These are phyloP conservation scores for Rhodotorula graminis DNA, from an alignment of 768 basidiomycete genomes.

Conservation along the genomic window DNA sequence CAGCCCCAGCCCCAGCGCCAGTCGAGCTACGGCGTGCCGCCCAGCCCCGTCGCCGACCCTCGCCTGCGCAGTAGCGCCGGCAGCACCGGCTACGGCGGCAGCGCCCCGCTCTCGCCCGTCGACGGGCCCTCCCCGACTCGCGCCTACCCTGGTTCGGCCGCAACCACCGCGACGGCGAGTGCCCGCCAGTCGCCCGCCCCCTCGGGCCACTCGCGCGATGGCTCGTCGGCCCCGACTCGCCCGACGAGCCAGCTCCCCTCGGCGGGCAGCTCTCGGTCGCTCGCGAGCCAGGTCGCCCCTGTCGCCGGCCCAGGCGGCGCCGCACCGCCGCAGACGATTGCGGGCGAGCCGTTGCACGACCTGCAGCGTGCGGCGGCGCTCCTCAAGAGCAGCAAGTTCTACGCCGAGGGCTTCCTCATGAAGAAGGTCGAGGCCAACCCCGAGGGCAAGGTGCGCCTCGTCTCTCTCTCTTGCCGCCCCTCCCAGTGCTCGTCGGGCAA, in stretches of 20 bases:
- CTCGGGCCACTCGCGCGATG: background rate
- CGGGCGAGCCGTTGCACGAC: slow-evolving; percentile 37
- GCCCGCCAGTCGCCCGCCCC: slow-evolving; percentile 6
- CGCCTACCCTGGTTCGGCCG: too few relatives aligned
- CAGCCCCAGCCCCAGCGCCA: background rate
- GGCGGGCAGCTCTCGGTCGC: slow-evolving; percentile 3
- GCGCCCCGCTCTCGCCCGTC: background rate
- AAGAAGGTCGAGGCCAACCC: slow-evolving; percentile 71
- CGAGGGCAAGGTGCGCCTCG: slow-evolving; percentile 55
- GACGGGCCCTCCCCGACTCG: background rate
- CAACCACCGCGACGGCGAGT: background rate
- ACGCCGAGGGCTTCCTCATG: slow-evolving; percentile 52
- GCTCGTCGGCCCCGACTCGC: background rate
- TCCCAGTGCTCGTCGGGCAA: too few relatives aligned
- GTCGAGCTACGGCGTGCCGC: background rate
- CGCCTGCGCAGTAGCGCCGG: background rate
- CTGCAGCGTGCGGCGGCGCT: slow-evolving; percentile 23
- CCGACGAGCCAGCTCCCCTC: background rate
- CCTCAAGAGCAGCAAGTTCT: slow-evolving; percentile 37
- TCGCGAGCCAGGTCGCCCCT: background rate
- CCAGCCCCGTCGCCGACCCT: background rate
- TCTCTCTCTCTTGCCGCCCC: too few relatives aligned
- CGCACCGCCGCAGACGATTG: slow-evolving; percentile 20
- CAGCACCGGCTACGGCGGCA: background rate
- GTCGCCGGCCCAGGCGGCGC: too few relatives aligned